Conservation (phyloP, 176 grass and related monocot genomes). For the Phoenix roebelenii region DNA sequence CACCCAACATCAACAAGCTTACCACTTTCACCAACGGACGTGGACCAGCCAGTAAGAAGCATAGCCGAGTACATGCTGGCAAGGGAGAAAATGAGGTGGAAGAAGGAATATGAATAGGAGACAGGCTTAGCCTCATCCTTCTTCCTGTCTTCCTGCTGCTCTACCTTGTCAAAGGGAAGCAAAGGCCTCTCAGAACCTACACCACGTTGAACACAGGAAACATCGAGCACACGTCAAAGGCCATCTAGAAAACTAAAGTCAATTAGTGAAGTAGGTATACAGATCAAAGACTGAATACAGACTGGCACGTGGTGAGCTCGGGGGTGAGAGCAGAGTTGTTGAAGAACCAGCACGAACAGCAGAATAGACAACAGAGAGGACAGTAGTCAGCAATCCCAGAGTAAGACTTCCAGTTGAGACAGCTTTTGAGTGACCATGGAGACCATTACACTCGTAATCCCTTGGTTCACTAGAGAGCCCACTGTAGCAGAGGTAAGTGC, state of each 20-base stretch:
- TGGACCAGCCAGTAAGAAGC: slow-evolving; percentile 96
- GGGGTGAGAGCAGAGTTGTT: slow-evolving; percentile 56
- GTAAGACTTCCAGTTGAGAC: slow-evolving; percentile 87
- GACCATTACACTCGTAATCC: slow-evolving; percentile 88
- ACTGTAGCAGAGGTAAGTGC: slow-evolving; percentile 83
- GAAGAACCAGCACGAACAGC: slow-evolving; percentile 96
- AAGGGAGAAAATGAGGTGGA: slow-evolving; percentile 97
- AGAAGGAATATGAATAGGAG: slow-evolving; percentile 96
- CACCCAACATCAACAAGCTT: slow-evolving; percentile 91
- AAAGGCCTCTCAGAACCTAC: slow-evolving; percentile 71
- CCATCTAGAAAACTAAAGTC: background rate
- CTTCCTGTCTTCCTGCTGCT: slow-evolving; percentile 56
- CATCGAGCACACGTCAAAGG: background rate
- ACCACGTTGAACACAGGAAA: background rate
- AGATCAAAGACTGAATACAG: slow-evolving; percentile 8
- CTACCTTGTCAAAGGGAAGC: slow-evolving; percentile 85
- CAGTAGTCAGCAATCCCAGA: slow-evolving; percentile 70
- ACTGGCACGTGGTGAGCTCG: slow-evolving; percentile 78
- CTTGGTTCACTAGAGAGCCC: slow-evolving; percentile 94
- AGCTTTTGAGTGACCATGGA: slow-evolving; percentile 91
- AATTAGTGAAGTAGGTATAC: background rate
- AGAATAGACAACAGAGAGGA: slow-evolving; percentile 99
- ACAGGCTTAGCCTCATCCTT: slow-evolving; percentile 56
- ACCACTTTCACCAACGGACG: slow-evolving; percentile 82
- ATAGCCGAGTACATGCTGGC: slow-evolving; percentile 98